phyloP scores from a whole-genome alignment of 768 basidiomycete species.

The Phaeolepiota aurea region DNA sequence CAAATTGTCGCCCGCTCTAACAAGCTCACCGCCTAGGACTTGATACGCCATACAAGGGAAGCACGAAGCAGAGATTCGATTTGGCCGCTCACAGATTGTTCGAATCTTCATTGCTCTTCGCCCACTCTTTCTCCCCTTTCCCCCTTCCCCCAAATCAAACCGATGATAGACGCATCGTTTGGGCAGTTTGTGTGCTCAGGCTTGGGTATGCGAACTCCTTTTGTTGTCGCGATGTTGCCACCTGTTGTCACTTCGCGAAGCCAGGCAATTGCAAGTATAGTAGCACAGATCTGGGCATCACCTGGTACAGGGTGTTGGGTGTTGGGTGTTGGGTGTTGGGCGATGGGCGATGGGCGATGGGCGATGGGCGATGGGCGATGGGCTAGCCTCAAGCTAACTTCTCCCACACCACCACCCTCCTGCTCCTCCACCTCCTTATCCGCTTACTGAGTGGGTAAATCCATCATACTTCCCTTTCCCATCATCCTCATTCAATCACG shows the following conservation, averaged over 20 bases:
- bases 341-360: no score
- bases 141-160: neutral
- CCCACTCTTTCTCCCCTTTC: no score
- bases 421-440: conserved; percentile 2
- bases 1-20: neutral
- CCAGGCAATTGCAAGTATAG: neutral
- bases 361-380: no score
- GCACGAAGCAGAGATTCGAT: neutral
- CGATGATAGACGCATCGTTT: neutral
- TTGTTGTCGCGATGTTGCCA: neutral
- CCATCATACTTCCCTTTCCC: no score
- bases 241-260: neutral
- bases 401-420: neutral
- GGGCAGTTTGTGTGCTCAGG: neutral
- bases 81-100: neutral
- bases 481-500: no score
- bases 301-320: neutral
- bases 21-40: neutral
- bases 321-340: neutral
- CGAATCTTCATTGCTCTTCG: no score
- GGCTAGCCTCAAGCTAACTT: no score
- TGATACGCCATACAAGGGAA: no score
- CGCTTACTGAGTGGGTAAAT: conserved; percentile 1
- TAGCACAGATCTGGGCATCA: neutral
- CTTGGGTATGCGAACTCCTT: neutral